phyloP scores from a whole-genome alignment of 169 alveolate species.

The Plasmodium malariae region DNA sequence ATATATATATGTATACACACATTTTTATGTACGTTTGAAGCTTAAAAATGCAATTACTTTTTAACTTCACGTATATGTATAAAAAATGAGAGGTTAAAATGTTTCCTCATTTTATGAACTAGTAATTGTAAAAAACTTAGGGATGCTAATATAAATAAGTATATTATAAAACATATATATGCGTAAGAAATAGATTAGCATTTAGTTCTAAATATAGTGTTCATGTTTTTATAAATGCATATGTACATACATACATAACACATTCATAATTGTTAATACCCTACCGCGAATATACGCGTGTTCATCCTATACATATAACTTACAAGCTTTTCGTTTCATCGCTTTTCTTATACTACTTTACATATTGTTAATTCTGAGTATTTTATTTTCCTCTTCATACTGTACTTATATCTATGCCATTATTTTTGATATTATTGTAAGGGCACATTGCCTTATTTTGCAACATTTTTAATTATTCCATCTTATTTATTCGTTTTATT shows the following conservation, averaged over 20 bases:
- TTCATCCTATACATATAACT: too few relatives aligned
- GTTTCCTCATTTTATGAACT: constrained; percentile 3
- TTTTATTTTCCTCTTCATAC: too few relatives aligned
- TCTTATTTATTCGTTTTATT: too few relatives aligned
- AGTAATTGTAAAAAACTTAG: constrained; percentile 16
- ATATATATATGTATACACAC: background rate
- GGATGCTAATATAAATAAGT: background rate
- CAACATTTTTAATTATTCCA: too few relatives aligned
- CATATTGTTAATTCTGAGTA: too few relatives aligned
- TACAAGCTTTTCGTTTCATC: too few relatives aligned
- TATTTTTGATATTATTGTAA: too few relatives aligned
- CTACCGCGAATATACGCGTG: too few relatives aligned
- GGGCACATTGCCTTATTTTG: too few relatives aligned
- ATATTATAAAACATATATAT: background rate
- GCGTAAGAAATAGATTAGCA: background rate
- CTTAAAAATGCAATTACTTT: constrained; percentile 7
- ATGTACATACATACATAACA: constrained; percentile 6
- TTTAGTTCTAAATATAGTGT: background rate
- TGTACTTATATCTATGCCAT: too few relatives aligned
- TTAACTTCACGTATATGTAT: background rate
- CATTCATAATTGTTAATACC: too few relatives aligned
- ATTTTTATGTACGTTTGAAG: background rate
- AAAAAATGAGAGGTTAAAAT: constrained; percentile 14
- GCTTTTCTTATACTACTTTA: too few relatives aligned
- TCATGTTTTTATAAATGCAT: background rate